These are phyloP conservation scores for Metarhizium brunneum DNA, from an alignment of 2,329 filamentous ascomycete genomes.

Conservation along the genomic window DNA sequence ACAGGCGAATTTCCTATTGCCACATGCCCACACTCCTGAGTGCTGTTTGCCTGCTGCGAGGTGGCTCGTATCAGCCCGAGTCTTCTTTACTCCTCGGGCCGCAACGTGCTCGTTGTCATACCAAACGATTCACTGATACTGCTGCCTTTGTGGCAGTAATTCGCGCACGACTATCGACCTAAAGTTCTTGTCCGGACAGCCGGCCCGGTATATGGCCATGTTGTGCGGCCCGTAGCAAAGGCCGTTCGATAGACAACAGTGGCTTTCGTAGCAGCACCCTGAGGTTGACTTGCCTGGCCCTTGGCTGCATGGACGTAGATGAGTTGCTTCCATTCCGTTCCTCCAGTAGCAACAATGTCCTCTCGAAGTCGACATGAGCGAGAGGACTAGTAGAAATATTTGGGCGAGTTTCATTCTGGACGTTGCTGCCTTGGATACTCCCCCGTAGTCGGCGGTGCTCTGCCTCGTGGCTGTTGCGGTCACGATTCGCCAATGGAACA, in stretches of 20 bases:
- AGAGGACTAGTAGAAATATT: not conserved
- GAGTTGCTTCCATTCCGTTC: not conserved
- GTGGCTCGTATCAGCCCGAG: not conserved
- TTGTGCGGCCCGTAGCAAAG: not conserved
- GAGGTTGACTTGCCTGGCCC: not conserved
- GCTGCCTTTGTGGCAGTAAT: not conserved
- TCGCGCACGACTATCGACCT: constrained; percentile 1
- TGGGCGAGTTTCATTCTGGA: too few species aligned
- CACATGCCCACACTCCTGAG: not conserved
- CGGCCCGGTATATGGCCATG: not conserved
- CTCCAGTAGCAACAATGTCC: not conserved
- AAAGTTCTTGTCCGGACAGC: not conserved
- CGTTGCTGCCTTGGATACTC: too few species aligned
- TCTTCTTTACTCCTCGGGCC: not conserved
- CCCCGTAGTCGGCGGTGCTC: too few species aligned
- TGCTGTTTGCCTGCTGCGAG: not conserved
- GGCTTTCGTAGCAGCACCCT: constrained; percentile 1
- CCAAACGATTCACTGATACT: not conserved
- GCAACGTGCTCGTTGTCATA: not conserved
- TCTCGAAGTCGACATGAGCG: not conserved
- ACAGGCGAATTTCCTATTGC: not conserved
- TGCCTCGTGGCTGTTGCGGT: too few species aligned
- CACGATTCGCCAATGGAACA: too few species aligned
- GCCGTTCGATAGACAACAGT: constrained; percentile 2
- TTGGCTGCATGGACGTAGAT: not conserved